Base-by-base conservation (phyloP, 306 rosid species). In the Chamaecrista fasciculata region DNA sequence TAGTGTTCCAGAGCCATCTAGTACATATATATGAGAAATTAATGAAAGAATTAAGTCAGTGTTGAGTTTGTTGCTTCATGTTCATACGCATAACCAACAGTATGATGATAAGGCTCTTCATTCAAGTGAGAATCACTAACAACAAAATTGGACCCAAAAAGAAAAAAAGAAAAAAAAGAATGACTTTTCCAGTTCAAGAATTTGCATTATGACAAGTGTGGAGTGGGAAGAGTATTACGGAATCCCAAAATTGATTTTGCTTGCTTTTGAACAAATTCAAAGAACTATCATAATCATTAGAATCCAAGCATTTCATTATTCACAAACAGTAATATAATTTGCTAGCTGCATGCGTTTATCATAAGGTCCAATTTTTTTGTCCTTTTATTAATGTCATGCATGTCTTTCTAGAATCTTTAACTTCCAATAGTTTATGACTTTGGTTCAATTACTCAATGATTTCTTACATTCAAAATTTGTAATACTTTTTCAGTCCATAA, bases 51-150 rank as follows among this genome's bases (percentile, higher is more conserved):
- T 50, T 71, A n/a, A n/a, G n/a, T 72, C 70, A 66, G 25, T 36
- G 23, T 59, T 36, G 69, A 62, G 74, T 11, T 12, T 69, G 79
- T 57, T 53, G 76, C 73, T 81, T 71, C 82, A 79, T 77, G 43
- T 20, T n/a, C 64, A 5, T 39, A 85, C 83, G 80, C 80, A 72
- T 60, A 77, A 76, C 51, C 43, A 74, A 81, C 85, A 84, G 83
- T 80, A 71, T 59, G 71, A 80, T 80, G 81, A 80, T 80, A 84
- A 74, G 79, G 48, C 12, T 77, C 37, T 60, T 16, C 65, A 37
- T 62, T 69, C 69, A 66, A 50, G 53, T 29, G 43, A 66, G 68
- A 62, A 66, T 66, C 75, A 75, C 71, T 49, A 1, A 51, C 40
- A 43, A 42, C n/a, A n/a, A 62, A 37, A 56, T 47, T 86, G 72